A percentile compares a stretch with the other conserved stretches of the same genome.
Evolutionary conservation across 371 early-diverging fungal species (phyloP).

Genomic region (Mucor saturninus): DNA sequence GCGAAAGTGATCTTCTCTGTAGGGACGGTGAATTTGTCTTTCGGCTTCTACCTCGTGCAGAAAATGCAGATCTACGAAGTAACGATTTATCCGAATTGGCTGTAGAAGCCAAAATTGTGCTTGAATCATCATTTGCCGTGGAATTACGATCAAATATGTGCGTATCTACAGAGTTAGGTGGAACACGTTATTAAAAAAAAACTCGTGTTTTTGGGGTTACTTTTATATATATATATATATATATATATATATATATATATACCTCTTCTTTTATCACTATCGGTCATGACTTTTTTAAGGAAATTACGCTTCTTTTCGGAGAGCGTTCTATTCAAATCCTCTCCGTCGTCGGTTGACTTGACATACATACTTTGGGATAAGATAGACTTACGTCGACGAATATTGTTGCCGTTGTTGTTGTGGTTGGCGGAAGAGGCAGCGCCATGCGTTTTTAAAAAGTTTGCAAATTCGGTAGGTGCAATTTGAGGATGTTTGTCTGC

Average conservation of each 20-base stretch:
- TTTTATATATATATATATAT: background rate
- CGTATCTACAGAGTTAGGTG: background rate
- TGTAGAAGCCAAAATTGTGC: constrained; percentile 20
- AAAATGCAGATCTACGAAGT: constrained; percentile 35
- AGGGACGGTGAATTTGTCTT: constrained; percentile 11
- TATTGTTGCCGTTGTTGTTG: constrained; percentile 15
- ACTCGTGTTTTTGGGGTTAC: background rate
- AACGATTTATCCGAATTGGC: constrained; percentile 15
- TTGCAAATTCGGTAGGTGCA: constrained; percentile 43
- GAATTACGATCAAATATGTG: constrained; percentile 32
- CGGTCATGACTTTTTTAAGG: constrained; percentile 13
- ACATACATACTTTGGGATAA: constrained; percentile 31
- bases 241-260: background rate
- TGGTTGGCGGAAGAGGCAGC: constrained; percentile 9
- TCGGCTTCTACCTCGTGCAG: constrained; percentile 29
- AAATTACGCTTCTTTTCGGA: constrained; percentile 21
- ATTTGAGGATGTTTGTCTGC: constrained; percentile 45
- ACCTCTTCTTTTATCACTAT: constrained; percentile 6
- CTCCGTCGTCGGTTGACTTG: constrained; percentile 3
- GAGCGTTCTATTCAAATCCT: constrained; percentile 12
- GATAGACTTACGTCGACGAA: constrained; percentile 32
- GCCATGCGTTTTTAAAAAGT: constrained; percentile 37
- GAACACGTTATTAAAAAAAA: background rate
- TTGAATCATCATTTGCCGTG: constrained; percentile 24
- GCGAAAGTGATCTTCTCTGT: constrained; percentile 14